Evolutionary conservation across 2,329 filamentous ascomycete species (phyloP), one percentile per base, ranked within the genome.

Genomic region (Aspergillus sp.): DNA sequence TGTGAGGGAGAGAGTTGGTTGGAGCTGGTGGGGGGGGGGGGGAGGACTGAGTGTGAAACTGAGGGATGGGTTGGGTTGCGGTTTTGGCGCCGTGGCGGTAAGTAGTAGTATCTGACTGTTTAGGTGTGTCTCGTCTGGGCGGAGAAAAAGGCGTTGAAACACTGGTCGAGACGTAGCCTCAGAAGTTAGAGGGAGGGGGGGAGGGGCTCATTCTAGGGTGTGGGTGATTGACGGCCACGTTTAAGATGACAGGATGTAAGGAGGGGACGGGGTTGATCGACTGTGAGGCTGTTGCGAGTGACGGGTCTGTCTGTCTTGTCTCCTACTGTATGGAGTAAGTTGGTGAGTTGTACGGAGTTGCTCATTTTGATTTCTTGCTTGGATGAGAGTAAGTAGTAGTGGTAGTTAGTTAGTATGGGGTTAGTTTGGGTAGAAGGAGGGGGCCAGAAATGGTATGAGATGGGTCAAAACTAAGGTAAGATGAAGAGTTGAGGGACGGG

Each of bases 151-250:
- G 32, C 55, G 58, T 61, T 68, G 66, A 69, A 68, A 69, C 67
- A 64, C 67, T 69, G 67, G 67, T 63, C 57, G 57, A 62, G 66
- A 61, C 58, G 25, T 50, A 50, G 47, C 10, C 47, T 30, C 25
- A 25, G n/a, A 36, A 30, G 25, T 19, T 19, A 28, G 45, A 49
- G 45, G 9, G 5, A 8, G 23, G 28, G 23, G 23, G 23, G 23
- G n/a, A 19, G 32, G 36, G 32, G 36, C 39, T 25, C 28, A 28
- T 53, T 21, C 12, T 13, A 36, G 13, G 50, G 53, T 17, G 53
- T 36, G 13, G 50, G 53, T 17, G 53, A 36, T 32, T 45, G 53
- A 32, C 23, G 28, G 39, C 43, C 28, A 19, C 38, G 19, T 21
- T 55, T 55, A 55, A 36, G 28, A 55, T 55, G 39, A 55, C 53